These are phyloP conservation scores for Piper betle DNA, from an alignment of 164 flowering plant genomes.

Conservation along the genomic window DNA sequence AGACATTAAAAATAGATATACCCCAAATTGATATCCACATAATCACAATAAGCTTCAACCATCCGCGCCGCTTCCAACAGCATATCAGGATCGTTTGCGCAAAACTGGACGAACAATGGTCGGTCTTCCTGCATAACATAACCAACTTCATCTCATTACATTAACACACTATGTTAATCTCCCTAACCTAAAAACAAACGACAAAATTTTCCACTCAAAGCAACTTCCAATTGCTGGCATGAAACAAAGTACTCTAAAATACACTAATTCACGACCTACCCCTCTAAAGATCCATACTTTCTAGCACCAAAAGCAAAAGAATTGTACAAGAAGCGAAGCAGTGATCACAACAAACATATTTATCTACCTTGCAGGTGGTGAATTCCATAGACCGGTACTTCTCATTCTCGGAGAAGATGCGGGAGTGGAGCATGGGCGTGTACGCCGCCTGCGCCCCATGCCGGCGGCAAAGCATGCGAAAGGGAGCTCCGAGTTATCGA, in stretches of 20 bases:
- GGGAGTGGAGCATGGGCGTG: slow-evolving; percentile 92
- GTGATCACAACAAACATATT: neutral
- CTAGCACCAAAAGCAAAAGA: too few relatives aligned
- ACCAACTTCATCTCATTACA: neutral
- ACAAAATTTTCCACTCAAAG: too few relatives aligned
- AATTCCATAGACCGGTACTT: slow-evolving; percentile 68
- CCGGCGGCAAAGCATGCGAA: slow-evolving; percentile 82
- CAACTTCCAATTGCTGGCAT: neutral
- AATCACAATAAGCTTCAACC: slow-evolving; percentile 79
- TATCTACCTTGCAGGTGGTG: slow-evolving; percentile 67
- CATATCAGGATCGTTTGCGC: slow-evolving; percentile 87
- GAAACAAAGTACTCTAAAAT: neutral
- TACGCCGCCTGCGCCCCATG: slow-evolving; percentile 92
- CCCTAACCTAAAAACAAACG: neutral
- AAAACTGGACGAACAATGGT: slow-evolving; percentile 92
- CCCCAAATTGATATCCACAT: slow-evolving; percentile 96
- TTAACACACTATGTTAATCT: neutral
- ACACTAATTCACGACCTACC: neutral
- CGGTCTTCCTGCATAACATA: slow-evolving; percentile 73
- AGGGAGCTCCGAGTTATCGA: slow-evolving; percentile 89
- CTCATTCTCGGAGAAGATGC: slow-evolving; percentile 64
- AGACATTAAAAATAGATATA: slow-evolving; percentile 14
- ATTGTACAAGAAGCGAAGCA: neutral
- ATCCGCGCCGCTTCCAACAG: slow-evolving; percentile 63
- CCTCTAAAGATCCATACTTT: neutral